Percentiles rank a stretch among this genome's conserved stretches.
These are phyloP conservation scores for Malus hybrid DNA, from an alignment of 331 rosid genomes.

Conservation along the genomic window DNA sequence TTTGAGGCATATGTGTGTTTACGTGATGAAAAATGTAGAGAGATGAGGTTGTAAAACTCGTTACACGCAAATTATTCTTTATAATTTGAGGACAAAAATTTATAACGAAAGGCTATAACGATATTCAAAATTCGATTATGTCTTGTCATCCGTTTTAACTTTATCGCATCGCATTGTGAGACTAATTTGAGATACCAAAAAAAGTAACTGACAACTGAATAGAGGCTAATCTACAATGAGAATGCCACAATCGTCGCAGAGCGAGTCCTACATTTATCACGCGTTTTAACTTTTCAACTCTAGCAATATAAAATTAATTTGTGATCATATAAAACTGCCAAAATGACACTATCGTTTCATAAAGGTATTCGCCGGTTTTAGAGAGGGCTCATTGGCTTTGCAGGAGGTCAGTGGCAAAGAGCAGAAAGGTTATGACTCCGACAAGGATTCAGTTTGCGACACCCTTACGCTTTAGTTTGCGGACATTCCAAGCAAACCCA, in stretches of 20 bases:
- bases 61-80: not conserved
- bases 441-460: not conserved
- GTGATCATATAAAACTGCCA: not conserved
- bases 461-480: not conserved
- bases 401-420: not conserved
- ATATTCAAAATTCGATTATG: no score
- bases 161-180: no score
- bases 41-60: not conserved
- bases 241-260: not conserved
- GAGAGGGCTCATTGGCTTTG: not conserved
- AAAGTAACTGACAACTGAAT: no score
- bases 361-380: not conserved
- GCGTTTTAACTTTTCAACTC: no score
- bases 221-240: fast-evolving
- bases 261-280: not conserved
- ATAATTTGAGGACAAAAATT: no score
- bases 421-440: not conserved
- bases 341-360: not conserved
- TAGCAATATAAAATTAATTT: no score
- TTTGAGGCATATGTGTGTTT: no score
- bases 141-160: no score
- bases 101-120: no score
- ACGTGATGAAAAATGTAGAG: not conserved
- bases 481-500: not conserved
- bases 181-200: no score